A percentile compares a stretch with the other conserved stretches of the same genome.
These are phyloP conservation scores for Teratosphaeria gauchensis DNA, from an alignment of 2,329 filamentous ascomycete species.

Conservation along the genomic window DNA sequence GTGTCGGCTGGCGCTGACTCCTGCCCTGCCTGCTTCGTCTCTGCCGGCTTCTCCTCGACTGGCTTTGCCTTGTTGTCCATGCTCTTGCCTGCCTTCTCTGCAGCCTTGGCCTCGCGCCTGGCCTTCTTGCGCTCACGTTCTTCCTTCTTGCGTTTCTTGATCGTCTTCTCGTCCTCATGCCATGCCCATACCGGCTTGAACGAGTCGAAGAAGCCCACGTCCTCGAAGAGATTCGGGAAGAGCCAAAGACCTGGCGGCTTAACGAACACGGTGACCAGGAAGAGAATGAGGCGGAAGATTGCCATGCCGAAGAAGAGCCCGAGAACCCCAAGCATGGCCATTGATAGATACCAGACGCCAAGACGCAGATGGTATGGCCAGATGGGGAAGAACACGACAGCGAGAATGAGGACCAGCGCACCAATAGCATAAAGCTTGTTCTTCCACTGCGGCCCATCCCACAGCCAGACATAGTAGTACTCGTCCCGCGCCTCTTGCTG, in stretches of 20 bases:
- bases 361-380: conserved; percentile 88
- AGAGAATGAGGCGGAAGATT: conserved; percentile 90
- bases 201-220: conserved; percentile 95
- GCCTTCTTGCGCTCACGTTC: conserved; percentile 24
- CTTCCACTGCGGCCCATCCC: conserved; percentile 88
- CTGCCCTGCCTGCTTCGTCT: conserved; percentile 5
- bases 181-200: conserved; percentile 96
- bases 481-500: conserved; percentile 84
- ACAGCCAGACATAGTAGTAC: conserved; percentile 94
- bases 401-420: conserved; percentile 73
- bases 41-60: background rate
- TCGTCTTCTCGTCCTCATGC: conserved; percentile 51
- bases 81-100: conserved; percentile 14
- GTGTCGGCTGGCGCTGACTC: conserved; percentile 8
- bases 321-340: conserved; percentile 81
- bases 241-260: conserved; percentile 88
- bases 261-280: conserved; percentile 82
- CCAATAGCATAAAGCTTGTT: conserved; percentile 83
- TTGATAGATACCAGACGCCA: conserved; percentile 94
- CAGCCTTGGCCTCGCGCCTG: conserved; percentile 21
- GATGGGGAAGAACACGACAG: conserved; percentile 86
- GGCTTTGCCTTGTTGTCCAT: conserved; percentile 4
- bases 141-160: conserved; percentile 29
- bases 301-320: conserved; percentile 96
- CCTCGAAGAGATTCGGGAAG: conserved; percentile 95